Conservation (phyloP, 768 basidiomycete species). For the Paxillus involutus region DNA sequence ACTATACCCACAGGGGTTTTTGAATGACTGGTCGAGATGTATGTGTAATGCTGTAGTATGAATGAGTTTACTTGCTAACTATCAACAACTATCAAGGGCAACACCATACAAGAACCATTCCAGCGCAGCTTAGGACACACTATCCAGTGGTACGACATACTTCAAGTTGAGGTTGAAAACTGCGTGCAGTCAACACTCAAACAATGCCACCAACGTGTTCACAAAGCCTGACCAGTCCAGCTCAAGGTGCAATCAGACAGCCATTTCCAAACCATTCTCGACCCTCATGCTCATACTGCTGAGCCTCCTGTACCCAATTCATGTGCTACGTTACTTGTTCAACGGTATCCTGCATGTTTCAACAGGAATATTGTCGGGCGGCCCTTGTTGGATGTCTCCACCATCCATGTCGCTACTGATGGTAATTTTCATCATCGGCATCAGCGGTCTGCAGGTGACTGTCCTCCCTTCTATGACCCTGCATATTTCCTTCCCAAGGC, state of each 20-base stretch:
- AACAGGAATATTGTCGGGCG: constrained; percentile 10
- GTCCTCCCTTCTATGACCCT: constrained; percentile 32
- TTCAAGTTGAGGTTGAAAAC: constrained; percentile 16
- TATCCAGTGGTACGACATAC: constrained; percentile 30
- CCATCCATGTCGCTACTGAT: constrained; percentile 36
- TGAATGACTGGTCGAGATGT: constrained; percentile 1
- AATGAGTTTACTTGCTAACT: background rate
- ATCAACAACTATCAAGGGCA: constrained; percentile 16
- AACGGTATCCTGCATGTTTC: constrained; percentile 34
- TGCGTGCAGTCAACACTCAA: constrained; percentile 8
- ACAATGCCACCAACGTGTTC: background rate
- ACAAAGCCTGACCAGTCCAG: background rate
- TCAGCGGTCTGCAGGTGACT: constrained; percentile 26
- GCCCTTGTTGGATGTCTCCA: constrained; percentile 6
- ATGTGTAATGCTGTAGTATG: constrained; percentile 19
- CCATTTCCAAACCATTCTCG: background rate
- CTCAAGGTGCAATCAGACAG: background rate
- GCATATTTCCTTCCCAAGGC: constrained; percentile 33
- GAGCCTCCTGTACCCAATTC: background rate
- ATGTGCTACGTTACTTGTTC: constrained; percentile 1
- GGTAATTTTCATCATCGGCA: constrained; percentile 43
- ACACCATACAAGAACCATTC: constrained; percentile 30
- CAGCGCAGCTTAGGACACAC: constrained; percentile 21
- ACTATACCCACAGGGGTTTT: constrained; percentile 14
- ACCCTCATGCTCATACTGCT: background rate